Conservation (phyloP, 495 filamentous ascomycete genomes). For the Cryomyces minteri region DNA sequence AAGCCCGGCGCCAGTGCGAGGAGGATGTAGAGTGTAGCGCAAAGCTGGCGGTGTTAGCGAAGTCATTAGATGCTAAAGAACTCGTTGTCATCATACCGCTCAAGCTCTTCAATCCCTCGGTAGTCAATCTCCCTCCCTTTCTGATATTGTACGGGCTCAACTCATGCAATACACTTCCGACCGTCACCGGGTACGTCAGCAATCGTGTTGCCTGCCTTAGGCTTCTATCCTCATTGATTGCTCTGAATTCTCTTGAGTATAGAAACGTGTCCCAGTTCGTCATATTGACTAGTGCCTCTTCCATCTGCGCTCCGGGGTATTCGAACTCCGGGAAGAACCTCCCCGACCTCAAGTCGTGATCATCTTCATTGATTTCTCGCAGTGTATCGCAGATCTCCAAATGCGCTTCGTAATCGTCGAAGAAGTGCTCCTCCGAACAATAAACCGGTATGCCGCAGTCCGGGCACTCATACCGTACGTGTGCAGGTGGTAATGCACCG, state of each 20-base stretch:
- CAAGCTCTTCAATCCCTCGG: slow-evolving; percentile 80
- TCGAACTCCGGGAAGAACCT: slow-evolving; percentile 88
- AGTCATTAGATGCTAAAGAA: neutral
- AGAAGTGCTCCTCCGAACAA: slow-evolving; percentile 87
- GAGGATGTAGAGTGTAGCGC: slow-evolving; percentile 83
- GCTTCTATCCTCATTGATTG: slow-evolving; percentile 70
- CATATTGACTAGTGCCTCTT: slow-evolving; percentile 87
- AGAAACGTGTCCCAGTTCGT: slow-evolving; percentile 96
- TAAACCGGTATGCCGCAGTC: slow-evolving; percentile 91
- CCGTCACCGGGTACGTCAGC: slow-evolving; percentile 83
- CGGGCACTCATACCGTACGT: slow-evolving; percentile 85
- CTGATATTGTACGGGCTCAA: slow-evolving; percentile 77
- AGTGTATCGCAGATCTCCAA: slow-evolving; percentile 83
- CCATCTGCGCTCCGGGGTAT: slow-evolving; percentile 73
- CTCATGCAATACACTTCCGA: slow-evolving; percentile 82
- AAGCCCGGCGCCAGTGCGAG: slow-evolving; percentile 50
- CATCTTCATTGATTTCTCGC: slow-evolving; percentile 88
- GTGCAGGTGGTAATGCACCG: slow-evolving; percentile 44
- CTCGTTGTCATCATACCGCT: slow-evolving; percentile 41
- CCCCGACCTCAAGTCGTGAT: slow-evolving; percentile 82
- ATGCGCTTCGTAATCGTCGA: slow-evolving; percentile 83
- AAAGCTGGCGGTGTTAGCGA: slow-evolving; percentile 38
- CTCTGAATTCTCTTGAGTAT: slow-evolving; percentile 73
- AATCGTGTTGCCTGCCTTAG: slow-evolving; percentile 83
- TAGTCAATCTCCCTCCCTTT: slow-evolving; percentile 50